Base-by-base conservation (phyloP, 495 filamentous ascomycete species). In the Xanthoparmelia taractica region DNA sequence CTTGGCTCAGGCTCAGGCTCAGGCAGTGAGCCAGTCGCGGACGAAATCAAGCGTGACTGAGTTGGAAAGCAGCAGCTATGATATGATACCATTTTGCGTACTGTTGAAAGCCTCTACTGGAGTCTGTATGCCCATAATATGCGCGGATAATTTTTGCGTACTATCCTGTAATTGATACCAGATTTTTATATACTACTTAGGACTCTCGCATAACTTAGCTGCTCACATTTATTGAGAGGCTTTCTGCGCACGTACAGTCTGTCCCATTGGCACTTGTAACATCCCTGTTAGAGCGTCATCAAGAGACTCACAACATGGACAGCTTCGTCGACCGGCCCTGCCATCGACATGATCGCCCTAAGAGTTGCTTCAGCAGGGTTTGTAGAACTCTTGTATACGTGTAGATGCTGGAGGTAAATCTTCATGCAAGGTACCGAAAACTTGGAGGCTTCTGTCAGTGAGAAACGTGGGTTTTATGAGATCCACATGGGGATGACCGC, bases 11-110 rank as follows among this genome's bases (percentile, higher is more conserved):
- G 61, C 3, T 57, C 41, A 27, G 29, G 61, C n/a, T n/a, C 40
- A 20, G 55, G 40, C 25, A 37, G 61, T 29, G 31, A 47, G 18
- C 37, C 23, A 12, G 33, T 3, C 2, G 29, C 8, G 40, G 41
- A 60, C 13, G 41, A 45, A 29, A 47, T 63, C 57, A 63, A 58
- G 34, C 59, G 47, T 23, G 59, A 61, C 55, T 55, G 48, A 61
- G 48, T 34, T 5, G n/a, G 18, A 23, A 23, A 23, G 10, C 2
- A 8, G 23, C 10, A 17, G 7, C 45, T 50, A 29, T 15, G 29
- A 37, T 23, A 20, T 54, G 45, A 27, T 61, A 31, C 58, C 45
- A 45, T 60, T 48, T 34, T 17, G 29, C 27, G 34, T 47, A 18
- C 13, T 25, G 38, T 11, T 10, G 34, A 23, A 23, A 23, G 43